phyloP scores from a whole-genome alignment of 768 basidiomycete genomes.

The Boletus vermiculosoides region DNA sequence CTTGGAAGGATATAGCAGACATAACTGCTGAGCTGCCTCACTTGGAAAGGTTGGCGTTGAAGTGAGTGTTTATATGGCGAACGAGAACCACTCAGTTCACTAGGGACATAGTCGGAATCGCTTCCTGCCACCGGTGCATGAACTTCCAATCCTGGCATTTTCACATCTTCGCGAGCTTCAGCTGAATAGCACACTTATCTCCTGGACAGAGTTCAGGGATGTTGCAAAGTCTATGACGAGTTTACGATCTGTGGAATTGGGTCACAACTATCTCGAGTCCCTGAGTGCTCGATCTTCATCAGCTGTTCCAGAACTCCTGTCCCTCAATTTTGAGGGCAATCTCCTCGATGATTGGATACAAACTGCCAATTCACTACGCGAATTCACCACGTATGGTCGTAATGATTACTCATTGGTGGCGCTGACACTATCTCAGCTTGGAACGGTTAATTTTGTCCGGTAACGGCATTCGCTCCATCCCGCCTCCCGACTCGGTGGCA shows the following conservation, averaged over 20 bases:
- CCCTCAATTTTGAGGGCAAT: slow-evolving; percentile 74
- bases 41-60: slow-evolving; percentile 69
- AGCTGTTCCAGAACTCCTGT: slow-evolving; percentile 36
- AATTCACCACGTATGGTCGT: slow-evolving; percentile 44
- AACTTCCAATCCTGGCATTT: slow-evolving; percentile 44
- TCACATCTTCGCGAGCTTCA: slow-evolving; percentile 59
- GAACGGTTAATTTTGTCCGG: slow-evolving; percentile 63
- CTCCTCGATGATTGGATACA: slow-evolving; percentile 54
- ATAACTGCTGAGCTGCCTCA: slow-evolving; percentile 61
- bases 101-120: slow-evolving; percentile 60
- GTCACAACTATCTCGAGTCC: slow-evolving; percentile 57
- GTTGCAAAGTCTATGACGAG: slow-evolving; percentile 52
- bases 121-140: slow-evolving; percentile 42
- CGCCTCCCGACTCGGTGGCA: slow-evolving; percentile 19
- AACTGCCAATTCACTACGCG: slow-evolving; percentile 43
- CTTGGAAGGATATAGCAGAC: slow-evolving; percentile 65
- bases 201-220: slow-evolving; percentile 66
- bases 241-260: slow-evolving; percentile 61
- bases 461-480: slow-evolving; percentile 56
- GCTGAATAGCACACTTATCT: slow-evolving; percentile 68
- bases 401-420: neutral
- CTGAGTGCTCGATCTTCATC: slow-evolving; percentile 25
- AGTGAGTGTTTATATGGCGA: slow-evolving; percentile 53
- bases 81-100: slow-evolving; percentile 16
- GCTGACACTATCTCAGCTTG: slow-evolving; percentile 40